Percentiles rank a stretch among this genome's conserved stretches.
These are phyloP conservation scores for Suillus alpinus DNA, from an alignment of 768 basidiomycete species.

Conservation along the genomic window DNA sequence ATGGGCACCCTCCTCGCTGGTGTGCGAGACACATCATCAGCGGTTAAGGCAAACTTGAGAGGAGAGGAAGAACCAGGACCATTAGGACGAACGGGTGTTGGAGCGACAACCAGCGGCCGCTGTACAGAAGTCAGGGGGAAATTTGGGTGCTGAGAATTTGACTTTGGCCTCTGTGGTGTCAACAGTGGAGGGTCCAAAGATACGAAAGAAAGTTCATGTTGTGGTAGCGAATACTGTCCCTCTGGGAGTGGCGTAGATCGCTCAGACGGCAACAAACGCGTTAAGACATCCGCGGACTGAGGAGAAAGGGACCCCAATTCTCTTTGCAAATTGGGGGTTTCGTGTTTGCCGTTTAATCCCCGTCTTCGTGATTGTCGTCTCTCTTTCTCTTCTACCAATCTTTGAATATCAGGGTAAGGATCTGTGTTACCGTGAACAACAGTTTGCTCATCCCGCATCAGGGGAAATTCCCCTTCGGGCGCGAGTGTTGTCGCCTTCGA, in stretches of 20 bases:
- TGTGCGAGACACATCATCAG: slow-evolving; percentile 44
- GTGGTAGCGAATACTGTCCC: slow-evolving; percentile 6
- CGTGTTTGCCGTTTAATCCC: slow-evolving; percentile 28
- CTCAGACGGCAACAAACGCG: slow-evolving; percentile 33
- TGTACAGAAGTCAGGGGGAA: slow-evolving; percentile 19
- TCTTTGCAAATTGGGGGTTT: slow-evolving; percentile 25
- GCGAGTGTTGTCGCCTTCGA: slow-evolving; percentile 16
- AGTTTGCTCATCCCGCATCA: not conserved
- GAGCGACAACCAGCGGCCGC: slow-evolving; percentile 27
- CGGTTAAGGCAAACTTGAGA: slow-evolving; percentile 32
- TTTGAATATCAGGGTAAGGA: not conserved
- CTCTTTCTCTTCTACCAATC: not conserved
- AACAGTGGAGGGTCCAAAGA: slow-evolving; percentile 24
- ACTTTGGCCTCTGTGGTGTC: slow-evolving; percentile 18
- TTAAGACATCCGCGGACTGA: slow-evolving; percentile 43
- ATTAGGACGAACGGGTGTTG: slow-evolving; percentile 25
- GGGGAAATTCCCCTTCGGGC: not conserved
- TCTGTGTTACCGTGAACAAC: not conserved
- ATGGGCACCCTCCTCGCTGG: slow-evolving; percentile 67
- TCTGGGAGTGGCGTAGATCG: slow-evolving; percentile 16
- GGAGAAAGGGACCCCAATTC: slow-evolving; percentile 62
- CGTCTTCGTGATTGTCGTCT: slow-evolving; percentile 25
- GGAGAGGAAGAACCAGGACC: slow-evolving; percentile 23
- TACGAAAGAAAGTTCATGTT: slow-evolving; percentile 20
- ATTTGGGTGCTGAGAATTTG: slow-evolving; percentile 13